phyloP scores from a whole-genome alignment of 2,329 filamentous ascomycete genomes.

The Fusarium foetens region DNA sequence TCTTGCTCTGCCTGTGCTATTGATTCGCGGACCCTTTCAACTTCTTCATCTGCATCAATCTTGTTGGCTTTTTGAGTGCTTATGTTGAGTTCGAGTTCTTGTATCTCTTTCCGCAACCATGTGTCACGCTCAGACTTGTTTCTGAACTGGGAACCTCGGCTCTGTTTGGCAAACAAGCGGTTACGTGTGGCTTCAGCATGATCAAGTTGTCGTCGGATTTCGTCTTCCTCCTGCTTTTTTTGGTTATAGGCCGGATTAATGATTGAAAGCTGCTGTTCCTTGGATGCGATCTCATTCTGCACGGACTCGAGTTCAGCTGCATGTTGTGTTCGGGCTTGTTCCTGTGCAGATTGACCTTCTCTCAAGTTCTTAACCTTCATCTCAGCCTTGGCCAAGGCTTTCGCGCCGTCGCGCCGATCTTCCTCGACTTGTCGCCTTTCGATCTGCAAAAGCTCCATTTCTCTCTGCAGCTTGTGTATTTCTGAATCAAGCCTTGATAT shows the following conservation, averaged over 20 bases:
- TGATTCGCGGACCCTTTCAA: conserved; percentile 73
- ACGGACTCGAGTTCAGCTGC: conserved; percentile 78
- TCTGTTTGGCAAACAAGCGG: conserved; percentile 91
- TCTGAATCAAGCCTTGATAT: conserved; percentile 81
- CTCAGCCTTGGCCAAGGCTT: conserved; percentile 84
- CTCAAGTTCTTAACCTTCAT: conserved; percentile 82
- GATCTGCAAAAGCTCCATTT: conserved; percentile 84
- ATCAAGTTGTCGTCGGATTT: conserved; percentile 76
- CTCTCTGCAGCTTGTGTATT: conserved; percentile 81
- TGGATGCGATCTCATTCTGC: conserved; percentile 76
- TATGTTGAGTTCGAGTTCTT: conserved; percentile 79
- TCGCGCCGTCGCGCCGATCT: conserved; percentile 84
- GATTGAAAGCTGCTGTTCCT: conserved; percentile 78
- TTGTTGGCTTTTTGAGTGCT: conserved; percentile 85
- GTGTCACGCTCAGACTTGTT: conserved; percentile 89
- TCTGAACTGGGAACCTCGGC: conserved; percentile 84
- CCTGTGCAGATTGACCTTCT: conserved; percentile 83
- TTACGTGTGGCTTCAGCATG: conserved; percentile 78
- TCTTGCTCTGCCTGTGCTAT: conserved; percentile 79
- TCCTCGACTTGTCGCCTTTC: conserved; percentile 90
- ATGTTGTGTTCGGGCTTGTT: conserved; percentile 77
- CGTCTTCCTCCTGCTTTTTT: conserved; percentile 77
- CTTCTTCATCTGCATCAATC: conserved; percentile 86
- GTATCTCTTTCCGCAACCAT: conserved; percentile 82
- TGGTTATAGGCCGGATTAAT: conserved; percentile 81